Evolutionary conservation across 1,139 yeast genomes (phyloP).

Genomic region (Citeromyces hawaiiensis): DNA sequence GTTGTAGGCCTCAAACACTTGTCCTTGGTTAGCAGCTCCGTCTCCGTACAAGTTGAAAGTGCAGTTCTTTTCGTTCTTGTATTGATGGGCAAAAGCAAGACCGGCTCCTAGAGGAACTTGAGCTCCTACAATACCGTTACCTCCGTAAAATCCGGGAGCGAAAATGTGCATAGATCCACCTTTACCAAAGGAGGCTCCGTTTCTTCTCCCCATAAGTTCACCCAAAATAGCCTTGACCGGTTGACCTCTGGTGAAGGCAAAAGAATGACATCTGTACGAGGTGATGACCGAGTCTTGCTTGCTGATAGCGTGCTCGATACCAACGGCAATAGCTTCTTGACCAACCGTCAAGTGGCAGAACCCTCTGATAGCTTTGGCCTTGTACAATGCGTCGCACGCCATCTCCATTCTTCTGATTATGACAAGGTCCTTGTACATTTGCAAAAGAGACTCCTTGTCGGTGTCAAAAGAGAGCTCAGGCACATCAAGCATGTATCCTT

Average conservation of each 20-base stretch:
- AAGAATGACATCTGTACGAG: conserved; percentile 97
- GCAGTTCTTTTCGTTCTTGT: conserved; percentile 69
- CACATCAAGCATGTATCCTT: conserved; percentile 70
- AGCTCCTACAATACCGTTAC: conserved; percentile 99
- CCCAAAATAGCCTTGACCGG: conserved; percentile 84
- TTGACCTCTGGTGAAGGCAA: conserved; percentile 92
- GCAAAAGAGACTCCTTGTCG: conserved; percentile 64
- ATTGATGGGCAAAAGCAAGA: conserved; percentile 92
- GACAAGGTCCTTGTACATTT: conserved; percentile 96
- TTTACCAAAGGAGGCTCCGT: conserved; percentile 92
- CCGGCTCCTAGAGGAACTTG: conserved; percentile 99
- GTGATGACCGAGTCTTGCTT: conserved; percentile 82
- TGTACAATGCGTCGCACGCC: conserved; percentile 96
- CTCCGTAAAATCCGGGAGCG: conserved; percentile 92
- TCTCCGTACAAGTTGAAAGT: conserved; percentile 92
- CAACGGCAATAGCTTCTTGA: conserved; percentile 98
- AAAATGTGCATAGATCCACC: conserved; percentile 99
- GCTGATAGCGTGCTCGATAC: conserved; percentile 90
- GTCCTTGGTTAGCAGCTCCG: conserved; percentile 99
- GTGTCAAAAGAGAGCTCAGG: conserved; percentile 68
- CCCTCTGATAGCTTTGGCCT: conserved; percentile 97
- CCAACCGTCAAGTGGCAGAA: conserved; percentile 99
- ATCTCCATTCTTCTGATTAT: conserved; percentile 94
- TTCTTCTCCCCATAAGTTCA: conserved; percentile 92
- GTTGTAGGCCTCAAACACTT: conserved; percentile 92